Evolutionary conservation across 2,329 filamentous ascomycete genomes (phyloP).

Genomic region (Colletotrichum falcatum): DNA sequence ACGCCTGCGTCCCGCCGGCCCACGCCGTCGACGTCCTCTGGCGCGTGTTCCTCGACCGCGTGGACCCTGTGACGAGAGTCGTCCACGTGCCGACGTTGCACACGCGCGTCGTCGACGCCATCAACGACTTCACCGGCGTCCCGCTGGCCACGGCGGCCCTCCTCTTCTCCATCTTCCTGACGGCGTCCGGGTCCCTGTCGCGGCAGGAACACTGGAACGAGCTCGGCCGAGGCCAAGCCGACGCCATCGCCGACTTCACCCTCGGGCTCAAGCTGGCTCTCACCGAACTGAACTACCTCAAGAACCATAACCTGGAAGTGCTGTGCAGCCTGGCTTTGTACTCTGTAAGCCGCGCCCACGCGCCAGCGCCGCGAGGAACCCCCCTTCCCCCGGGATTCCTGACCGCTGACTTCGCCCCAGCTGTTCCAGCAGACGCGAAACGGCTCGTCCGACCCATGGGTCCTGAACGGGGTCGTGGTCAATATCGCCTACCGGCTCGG

Average conservation of each 20-base stretch:
- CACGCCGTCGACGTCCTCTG: conserved; percentile 52
- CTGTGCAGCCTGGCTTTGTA: conserved; percentile 12
- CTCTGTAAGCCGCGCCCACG: neutral
- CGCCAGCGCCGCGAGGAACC: rapidly evolving
- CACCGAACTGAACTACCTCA: conserved; percentile 67
- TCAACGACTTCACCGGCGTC: conserved; percentile 63
- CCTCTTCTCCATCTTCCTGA: conserved; percentile 14
- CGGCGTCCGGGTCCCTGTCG: neutral
- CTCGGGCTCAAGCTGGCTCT: conserved; percentile 62
- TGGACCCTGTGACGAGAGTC: conserved; percentile 49
- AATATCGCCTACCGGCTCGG: conserved; percentile 76
- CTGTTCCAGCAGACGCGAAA: conserved; percentile 7
- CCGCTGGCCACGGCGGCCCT: conserved; percentile 50
- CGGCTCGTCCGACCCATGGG: conserved; percentile 53
- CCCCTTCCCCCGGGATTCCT: too few species aligned
- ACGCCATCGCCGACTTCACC: conserved; percentile 63
- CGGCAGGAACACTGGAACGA: conserved; percentile 65
- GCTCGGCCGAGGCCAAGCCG: conserved; percentile 60
- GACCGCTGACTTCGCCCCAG: neutral
- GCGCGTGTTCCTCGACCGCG: conserved; percentile 49
- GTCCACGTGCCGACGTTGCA: conserved; percentile 56
- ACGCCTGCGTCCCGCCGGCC: conserved; percentile 61
- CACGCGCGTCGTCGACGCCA: conserved; percentile 77
- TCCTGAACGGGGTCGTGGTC: conserved; percentile 70
- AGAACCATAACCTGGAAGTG: conserved; percentile 62